These are phyloP conservation scores for Sphenostylis stenocarpa DNA, from an alignment of 306 rosid genomes.

Conservation along the genomic window DNA sequence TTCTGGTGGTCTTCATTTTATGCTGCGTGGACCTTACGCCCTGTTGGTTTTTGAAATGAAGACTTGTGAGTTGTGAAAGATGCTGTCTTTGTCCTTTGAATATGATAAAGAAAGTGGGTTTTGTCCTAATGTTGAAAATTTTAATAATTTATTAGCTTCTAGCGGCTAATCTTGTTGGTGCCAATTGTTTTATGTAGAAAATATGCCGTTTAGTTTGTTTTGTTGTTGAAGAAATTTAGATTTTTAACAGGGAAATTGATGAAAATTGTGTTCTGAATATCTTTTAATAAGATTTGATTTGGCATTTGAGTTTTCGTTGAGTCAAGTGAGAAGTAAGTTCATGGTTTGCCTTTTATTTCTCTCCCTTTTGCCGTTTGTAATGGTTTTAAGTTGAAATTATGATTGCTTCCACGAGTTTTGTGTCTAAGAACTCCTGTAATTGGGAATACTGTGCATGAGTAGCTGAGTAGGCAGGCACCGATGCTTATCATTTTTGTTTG, in stretches of 20 bases:
- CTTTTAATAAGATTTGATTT: constrained; percentile 1
- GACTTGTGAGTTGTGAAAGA: constrained; percentile 21
- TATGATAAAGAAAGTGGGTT: constrained; percentile 22
- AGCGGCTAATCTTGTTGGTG: background rate
- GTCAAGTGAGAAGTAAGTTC: background rate
- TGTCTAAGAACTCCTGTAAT: background rate
- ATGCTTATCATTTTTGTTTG: constrained; percentile 1
- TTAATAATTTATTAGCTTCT: background rate
- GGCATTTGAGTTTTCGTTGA: constrained; percentile 5
- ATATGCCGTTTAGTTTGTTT: background rate
- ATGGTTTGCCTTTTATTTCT: background rate
- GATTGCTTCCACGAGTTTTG: background rate
- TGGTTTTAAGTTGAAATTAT: background rate
- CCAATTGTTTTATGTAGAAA: background rate
- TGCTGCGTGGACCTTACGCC: constrained; percentile 20
- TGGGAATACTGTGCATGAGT: background rate
- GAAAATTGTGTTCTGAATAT: background rate
- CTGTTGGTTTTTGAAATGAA: constrained; percentile 1
- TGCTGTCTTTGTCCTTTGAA: constrained; percentile 8
- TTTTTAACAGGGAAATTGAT: background rate
- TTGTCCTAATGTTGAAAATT: background rate
- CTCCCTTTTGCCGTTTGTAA: background rate
- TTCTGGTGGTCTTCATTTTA: background rate
- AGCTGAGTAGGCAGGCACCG: background rate
- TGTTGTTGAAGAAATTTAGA: background rate